These are phyloP conservation scores for Pinus tabuliformis DNA, from an alignment of 75 land plant genomes.

Conservation along the genomic window DNA sequence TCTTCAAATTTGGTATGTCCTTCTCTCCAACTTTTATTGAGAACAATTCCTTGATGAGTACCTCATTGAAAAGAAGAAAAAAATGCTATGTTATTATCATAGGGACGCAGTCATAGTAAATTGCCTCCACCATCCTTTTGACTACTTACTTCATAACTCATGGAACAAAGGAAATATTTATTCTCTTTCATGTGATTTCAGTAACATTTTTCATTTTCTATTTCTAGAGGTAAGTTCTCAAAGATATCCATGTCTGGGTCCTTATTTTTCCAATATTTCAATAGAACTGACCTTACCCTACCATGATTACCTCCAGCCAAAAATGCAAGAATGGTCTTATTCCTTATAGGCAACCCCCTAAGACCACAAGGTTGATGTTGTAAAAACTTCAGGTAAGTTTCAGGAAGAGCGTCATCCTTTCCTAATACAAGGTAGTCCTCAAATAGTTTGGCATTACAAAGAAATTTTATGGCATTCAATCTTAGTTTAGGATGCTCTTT, in stretches of 20 bases:
- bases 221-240: constrained; percentile 50
- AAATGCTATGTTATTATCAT: constrained; percentile 83
- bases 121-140: constrained; percentile 80
- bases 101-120: constrained; percentile 83
- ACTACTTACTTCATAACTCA: constrained; percentile 84
- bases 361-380: constrained; percentile 40
- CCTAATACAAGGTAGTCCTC: constrained; percentile 42
- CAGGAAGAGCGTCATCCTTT: constrained; percentile 71
- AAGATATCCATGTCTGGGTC: constrained; percentile 77
- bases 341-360: constrained; percentile 39
- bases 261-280: constrained; percentile 67
- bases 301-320: constrained; percentile 84
- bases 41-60: constrained; percentile 71
- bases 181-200: constrained; percentile 72
- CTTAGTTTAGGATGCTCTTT: constrained; percentile 33
- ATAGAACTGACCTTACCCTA: constrained; percentile 55
- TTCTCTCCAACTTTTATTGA: constrained; percentile 68
- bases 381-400: constrained; percentile 40
- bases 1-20: constrained; percentile 67
- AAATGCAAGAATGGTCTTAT: constrained; percentile 70
- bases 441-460: constrained; percentile 74
- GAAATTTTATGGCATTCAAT: constrained; percentile 43
- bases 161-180: constrained; percentile 79
- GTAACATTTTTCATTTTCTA: constrained; percentile 54
- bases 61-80: constrained; percentile 80